Evolutionary conservation across 208 protist genomes (phyloP).

Genomic region (Leishmania turanica): DNA sequence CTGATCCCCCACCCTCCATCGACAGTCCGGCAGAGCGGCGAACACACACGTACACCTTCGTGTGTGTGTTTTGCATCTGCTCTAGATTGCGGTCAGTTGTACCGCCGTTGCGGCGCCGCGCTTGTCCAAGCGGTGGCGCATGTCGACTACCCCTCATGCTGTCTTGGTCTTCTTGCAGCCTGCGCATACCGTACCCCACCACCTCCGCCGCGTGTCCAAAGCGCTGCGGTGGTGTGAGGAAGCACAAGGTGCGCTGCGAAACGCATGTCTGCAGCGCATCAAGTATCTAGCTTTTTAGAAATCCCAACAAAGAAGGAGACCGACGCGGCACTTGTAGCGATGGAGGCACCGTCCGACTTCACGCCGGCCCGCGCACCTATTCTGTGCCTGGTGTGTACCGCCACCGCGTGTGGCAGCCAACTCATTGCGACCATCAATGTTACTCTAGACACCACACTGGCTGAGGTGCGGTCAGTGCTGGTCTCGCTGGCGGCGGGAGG

Average conservation of each 20-base stretch:
- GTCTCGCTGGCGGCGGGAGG: slow-evolving; percentile 40
- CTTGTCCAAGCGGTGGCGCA: background rate
- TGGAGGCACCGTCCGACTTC: slow-evolving; percentile 19
- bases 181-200: background rate
- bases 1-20: background rate
- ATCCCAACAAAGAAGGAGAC: background rate
- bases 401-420: slow-evolving; percentile 49
- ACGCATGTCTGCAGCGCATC: background rate
- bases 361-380: slow-evolving; percentile 43
- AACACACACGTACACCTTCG: background rate
- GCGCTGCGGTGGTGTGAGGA: background rate
- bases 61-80: background rate
- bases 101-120: background rate
- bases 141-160: background rate
- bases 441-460: slow-evolving; percentile 45
- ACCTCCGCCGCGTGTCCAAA: background rate
- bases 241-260: background rate
- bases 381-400: slow-evolving; percentile 75
- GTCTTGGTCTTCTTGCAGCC: background rate
- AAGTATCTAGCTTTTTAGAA: background rate
- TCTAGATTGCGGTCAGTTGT: background rate
- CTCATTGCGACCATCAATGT: slow-evolving; percentile 73
- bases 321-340: background rate
- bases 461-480: slow-evolving; percentile 60
- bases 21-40: background rate